Percentiles rank a stretch among this genome's conserved stretches.
These are phyloP conservation scores for Tardiomyces depauwii DNA, from an alignment of 1,139 yeast species.

Conservation along the genomic window DNA sequence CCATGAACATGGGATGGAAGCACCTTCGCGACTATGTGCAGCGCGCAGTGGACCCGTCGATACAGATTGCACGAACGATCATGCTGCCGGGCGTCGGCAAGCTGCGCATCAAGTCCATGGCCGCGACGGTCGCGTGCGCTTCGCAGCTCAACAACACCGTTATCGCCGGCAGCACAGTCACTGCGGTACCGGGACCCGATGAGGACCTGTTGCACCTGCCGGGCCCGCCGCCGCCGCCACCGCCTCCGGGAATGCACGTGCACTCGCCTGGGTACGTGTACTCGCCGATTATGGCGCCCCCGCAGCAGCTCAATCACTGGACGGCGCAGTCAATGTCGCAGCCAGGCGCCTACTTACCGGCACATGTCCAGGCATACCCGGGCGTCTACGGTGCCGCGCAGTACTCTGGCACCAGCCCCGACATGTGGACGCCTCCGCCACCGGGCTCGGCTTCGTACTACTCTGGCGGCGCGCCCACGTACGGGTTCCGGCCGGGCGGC, in stretches of 20 bases:
- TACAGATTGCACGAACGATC: neutral
- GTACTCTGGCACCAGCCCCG: neutral
- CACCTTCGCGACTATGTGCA: neutral
- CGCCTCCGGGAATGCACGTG: neutral
- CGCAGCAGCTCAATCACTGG: neutral
- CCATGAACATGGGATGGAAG: neutral
- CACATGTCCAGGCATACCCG: neutral
- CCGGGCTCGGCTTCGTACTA: neutral
- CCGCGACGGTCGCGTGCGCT: neutral
- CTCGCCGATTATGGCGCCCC: neutral
- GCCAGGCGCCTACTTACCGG: neutral
- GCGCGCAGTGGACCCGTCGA: neutral
- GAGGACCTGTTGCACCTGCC: neutral
- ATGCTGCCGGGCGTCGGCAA: neutral
- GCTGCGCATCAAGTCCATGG: neutral
- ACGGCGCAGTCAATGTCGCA: neutral
- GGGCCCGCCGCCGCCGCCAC: neutral
- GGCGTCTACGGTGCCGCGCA: neutral
- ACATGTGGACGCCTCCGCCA: neutral
- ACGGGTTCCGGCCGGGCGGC: neutral
- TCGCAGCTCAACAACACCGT: neutral
- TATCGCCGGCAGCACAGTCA: neutral
- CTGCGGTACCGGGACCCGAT: neutral
- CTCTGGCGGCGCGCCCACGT: neutral
- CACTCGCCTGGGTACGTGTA: neutral